Conservation (phyloP, 495 filamentous ascomycete genomes). For the Neurospora sp. region DNA sequence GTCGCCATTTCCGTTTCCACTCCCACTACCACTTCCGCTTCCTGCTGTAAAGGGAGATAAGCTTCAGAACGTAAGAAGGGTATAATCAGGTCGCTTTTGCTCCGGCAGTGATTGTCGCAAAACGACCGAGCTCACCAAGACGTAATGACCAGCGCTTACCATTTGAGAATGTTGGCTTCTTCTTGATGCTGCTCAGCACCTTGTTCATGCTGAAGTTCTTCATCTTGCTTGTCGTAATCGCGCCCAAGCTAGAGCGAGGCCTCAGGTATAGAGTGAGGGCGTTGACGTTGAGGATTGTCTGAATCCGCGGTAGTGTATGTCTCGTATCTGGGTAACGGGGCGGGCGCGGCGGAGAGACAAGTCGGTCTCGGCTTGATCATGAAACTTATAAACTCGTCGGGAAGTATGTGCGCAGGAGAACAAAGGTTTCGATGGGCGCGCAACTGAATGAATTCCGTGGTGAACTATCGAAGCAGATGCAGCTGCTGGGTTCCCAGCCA, state of each 20-base stretch:
- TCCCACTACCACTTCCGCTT: slow-evolving; percentile 4
- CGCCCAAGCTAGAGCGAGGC: background rate
- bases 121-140: slow-evolving; percentile 17
- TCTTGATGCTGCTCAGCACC: slow-evolving; percentile 44
- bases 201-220: slow-evolving; percentile 44
- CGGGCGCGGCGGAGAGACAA: background rate
- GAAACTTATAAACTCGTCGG: background rate
- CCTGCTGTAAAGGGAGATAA: background rate
- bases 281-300: background rate
- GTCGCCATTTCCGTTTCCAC: slow-evolving; percentile 9
- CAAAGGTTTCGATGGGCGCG: background rate
- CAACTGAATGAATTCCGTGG: background rate
- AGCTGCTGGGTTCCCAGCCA: background rate
- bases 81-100: background rate
- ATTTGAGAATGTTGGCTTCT: slow-evolving; percentile 20
- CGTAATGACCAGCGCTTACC: background rate
- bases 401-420: background rate
- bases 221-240: slow-evolving; percentile 22
- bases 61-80: background rate
- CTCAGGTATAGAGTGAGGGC: background rate
- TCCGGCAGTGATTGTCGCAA: background rate
- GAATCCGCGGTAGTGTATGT: background rate
- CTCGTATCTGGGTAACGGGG: background rate
- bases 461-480: background rate
- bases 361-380: background rate